phyloP scores from a whole-genome alignment of 179 eudicot genomes.

The Beta lomatogona region DNA sequence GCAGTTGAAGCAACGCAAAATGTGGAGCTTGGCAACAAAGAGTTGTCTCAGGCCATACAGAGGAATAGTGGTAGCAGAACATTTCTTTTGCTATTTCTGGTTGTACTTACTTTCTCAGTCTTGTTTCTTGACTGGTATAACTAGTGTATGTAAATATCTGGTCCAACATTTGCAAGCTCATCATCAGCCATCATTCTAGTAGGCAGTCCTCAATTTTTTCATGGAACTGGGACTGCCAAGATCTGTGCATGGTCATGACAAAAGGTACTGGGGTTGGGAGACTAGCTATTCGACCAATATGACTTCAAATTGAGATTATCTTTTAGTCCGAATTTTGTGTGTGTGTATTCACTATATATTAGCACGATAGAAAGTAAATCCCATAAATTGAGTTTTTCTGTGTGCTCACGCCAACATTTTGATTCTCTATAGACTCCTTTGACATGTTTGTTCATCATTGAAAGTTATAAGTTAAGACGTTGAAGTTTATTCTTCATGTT shows the following conservation, averaged over 20 bases:
- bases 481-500: too few relatives aligned
- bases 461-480: too few relatives aligned
- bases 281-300: background rate
- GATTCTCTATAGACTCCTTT: too few relatives aligned
- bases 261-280: background rate
- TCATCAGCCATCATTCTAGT: background rate
- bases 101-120: conserved; percentile 72
- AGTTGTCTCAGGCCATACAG: conserved; percentile 80
- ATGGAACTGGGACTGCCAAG: background rate
- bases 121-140: conserved; percentile 89
- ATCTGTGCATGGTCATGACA: background rate
- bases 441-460: too few relatives aligned
- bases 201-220: background rate
- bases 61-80: conserved; percentile 91
- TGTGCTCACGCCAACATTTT: too few relatives aligned
- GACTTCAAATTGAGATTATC: background rate
- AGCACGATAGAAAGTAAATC: background rate
- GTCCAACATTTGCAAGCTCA: background rate
- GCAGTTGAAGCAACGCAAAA: conserved; percentile 90
- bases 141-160: conserved; percentile 27
- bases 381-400: background rate
- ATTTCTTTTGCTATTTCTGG: conserved; percentile 71
- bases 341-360: background rate
- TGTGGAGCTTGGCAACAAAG: conserved; percentile 88
- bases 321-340: too few relatives aligned